Base-by-base conservation (phyloP, 2,329 filamentous ascomycete species). In the Fusarium luffae region DNA sequence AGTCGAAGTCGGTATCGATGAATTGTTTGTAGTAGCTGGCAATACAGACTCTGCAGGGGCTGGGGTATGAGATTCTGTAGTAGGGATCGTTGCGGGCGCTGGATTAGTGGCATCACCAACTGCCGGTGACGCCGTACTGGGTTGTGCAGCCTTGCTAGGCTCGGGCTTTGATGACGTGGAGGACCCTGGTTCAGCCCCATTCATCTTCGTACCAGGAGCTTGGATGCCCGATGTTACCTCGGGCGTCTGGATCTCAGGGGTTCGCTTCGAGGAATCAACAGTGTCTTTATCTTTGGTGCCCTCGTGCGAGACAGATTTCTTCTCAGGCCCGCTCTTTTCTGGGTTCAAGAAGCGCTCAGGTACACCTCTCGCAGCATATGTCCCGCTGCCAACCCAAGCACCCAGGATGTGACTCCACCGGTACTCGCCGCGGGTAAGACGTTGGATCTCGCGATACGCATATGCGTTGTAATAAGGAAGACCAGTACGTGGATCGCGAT, bases 401-500 rank as follows among this genome's bases (percentile, higher is more conserved):
- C 93, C 94, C 30, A 97, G 80, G 71, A 96, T 84, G 30, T 85
- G 85, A 77, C 94, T 97, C 92, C 93, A 99, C 61, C 88, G 88
- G 78, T 94, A 94, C 46, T 93, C 89, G 44, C 93, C 92, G 3
- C 84, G 86, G 54, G 88, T 82, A 16, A 97, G 85, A 58, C 90
- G 88, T 74, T 93, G 91, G 47, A 98, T 91, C 78, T 97, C 90
- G 73, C 89, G 89, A 81, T 94, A 98, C 0, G 94, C 94, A 67
- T 90, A 88, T 44, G 89, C 84, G 77, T 95, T 95, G 68, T 89
- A 87, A 80, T 95, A 99, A 1, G 90, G 89, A 18, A 98, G 85
- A 0, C 93, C 92, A 0, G 95, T 98, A 71, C 88, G 87, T 1
- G 94, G 93, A 78, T 99, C 96, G 25, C 90, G 88, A 79, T 97